Conservation (phyloP, 148 eudicot species). For the Amaranthus palmeri region DNA sequence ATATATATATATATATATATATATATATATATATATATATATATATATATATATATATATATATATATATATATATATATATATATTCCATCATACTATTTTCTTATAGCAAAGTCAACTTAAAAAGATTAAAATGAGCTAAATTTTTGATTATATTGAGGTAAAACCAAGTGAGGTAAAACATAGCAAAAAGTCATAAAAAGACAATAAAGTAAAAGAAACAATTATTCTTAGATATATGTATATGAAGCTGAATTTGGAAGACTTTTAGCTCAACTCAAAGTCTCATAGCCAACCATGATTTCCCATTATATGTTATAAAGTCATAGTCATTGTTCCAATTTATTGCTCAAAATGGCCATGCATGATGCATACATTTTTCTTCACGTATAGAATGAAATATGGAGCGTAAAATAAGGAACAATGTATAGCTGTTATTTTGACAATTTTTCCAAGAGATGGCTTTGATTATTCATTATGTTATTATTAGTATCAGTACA, state of each 20-base stretch:
- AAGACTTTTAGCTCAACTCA: neutral
- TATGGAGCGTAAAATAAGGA: slow-evolving; percentile 10
- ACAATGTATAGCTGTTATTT: slow-evolving; percentile 14
- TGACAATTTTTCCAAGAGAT: neutral
- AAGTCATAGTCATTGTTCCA: neutral
- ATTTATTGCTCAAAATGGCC: neutral
- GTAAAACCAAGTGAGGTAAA: too few relatives aligned
- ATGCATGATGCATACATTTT: neutral
- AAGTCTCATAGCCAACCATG: slow-evolving; percentile 6
- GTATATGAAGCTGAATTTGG: neutral
- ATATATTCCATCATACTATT: too few relatives aligned
- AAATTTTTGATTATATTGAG: too few relatives aligned
- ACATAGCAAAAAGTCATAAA: too few relatives aligned
- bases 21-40: too few relatives aligned
- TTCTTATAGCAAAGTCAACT: too few relatives aligned
- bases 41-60: too few relatives aligned
- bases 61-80: too few relatives aligned
- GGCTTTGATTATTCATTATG: neutral
- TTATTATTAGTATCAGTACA: too few relatives aligned
- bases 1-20: too few relatives aligned
- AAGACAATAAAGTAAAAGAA: too few relatives aligned
- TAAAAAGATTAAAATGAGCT: too few relatives aligned
- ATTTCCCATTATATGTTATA: neutral
- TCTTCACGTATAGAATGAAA: neutral
- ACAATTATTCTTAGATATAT: neutral